A percentile compares a stretch with the other conserved stretches of the same genome.
These are phyloP conservation scores for Agaricus sinodeliciosus DNA, from an alignment of 768 basidiomycete species.

Conservation along the genomic window DNA sequence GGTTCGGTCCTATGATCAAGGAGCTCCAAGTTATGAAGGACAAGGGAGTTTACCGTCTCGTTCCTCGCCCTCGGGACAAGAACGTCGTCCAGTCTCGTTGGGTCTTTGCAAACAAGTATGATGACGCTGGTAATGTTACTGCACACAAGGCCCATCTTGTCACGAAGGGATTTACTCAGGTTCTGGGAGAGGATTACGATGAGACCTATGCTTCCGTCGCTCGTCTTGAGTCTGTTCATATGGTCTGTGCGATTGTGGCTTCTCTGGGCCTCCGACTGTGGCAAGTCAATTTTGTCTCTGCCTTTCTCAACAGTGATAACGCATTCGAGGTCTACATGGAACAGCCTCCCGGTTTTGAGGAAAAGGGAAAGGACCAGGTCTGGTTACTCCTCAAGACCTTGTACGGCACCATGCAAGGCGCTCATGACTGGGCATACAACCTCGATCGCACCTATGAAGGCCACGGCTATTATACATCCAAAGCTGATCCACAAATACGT, in stretches of 20 bases:
- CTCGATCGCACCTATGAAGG: constrained; percentile 9
- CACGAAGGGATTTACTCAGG: constrained; percentile 13
- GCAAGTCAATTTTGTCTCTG: constrained; percentile 16
- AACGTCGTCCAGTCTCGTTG: constrained; percentile 10
- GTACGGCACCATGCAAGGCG: constrained; percentile 15
- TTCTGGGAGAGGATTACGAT: constrained; percentile 13
- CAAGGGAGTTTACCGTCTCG: constrained; percentile 22
- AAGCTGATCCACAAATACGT: constrained; percentile 1
- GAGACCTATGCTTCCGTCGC: constrained; percentile 15
- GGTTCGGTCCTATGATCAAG: constrained; percentile 1
- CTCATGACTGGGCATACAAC: constrained; percentile 7
- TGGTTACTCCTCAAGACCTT: constrained; percentile 13
- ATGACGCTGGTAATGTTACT: constrained; percentile 12
- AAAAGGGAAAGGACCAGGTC: constrained; percentile 6
- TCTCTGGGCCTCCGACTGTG: constrained; percentile 5
- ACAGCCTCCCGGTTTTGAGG: constrained; percentile 10
- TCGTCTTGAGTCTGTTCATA: constrained; percentile 14
- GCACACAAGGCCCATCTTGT: constrained; percentile 13
- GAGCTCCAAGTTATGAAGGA: neutral
- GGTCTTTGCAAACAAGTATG: constrained; percentile 9
- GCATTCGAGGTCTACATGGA: constrained; percentile 15
- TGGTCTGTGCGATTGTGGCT: constrained; percentile 13
- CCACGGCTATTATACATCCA: constrained; percentile 11
- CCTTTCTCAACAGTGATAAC: constrained; percentile 16
- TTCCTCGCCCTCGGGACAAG: constrained; percentile 6